Conservation (phyloP, 805 yeast genomes). For the Metschnikowia colocasiae region DNA sequence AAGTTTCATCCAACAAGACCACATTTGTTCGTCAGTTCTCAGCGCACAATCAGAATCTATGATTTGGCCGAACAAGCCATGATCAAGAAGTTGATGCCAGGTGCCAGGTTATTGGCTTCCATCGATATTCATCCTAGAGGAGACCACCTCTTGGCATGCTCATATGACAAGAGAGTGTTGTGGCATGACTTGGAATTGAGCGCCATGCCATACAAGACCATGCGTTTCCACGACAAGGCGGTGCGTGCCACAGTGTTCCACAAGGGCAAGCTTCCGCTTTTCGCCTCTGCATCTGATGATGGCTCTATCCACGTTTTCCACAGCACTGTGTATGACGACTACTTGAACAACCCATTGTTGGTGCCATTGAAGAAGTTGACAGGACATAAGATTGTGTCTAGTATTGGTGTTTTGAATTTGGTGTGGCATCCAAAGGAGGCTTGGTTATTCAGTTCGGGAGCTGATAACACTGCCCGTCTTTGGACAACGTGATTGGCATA, state of each 20-base stretch:
- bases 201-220: constrained; percentile 87
- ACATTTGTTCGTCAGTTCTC: constrained; percentile 88
- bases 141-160: constrained; percentile 87
- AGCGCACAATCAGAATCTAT: constrained; percentile 85
- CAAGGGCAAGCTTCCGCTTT: constrained; percentile 77
- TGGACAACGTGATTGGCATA: constrained; percentile 72
- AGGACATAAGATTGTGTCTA: constrained; percentile 78
- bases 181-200: constrained; percentile 96
- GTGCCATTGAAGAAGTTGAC: constrained; percentile 93
- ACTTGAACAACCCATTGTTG: constrained; percentile 90
- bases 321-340: constrained; percentile 91
- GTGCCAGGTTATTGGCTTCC: constrained; percentile 90
- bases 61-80: constrained; percentile 83
- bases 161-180: constrained; percentile 89
- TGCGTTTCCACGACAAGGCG: constrained; percentile 92
- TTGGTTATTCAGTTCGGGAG: constrained; percentile 96
- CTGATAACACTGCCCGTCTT: constrained; percentile 90
- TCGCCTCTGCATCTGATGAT: constrained; percentile 94
- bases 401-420: constrained; percentile 81
- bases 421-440: constrained; percentile 98
- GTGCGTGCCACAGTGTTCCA: constrained; percentile 88
- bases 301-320: constrained; percentile 93
- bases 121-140: constrained; percentile 96
- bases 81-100: constrained; percentile 84
- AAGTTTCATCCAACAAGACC: constrained; percentile 97